Evolutionary conservation across 495 filamentous ascomycete genomes (phyloP).

Genomic region (Aspergillus ellipticus): DNA sequence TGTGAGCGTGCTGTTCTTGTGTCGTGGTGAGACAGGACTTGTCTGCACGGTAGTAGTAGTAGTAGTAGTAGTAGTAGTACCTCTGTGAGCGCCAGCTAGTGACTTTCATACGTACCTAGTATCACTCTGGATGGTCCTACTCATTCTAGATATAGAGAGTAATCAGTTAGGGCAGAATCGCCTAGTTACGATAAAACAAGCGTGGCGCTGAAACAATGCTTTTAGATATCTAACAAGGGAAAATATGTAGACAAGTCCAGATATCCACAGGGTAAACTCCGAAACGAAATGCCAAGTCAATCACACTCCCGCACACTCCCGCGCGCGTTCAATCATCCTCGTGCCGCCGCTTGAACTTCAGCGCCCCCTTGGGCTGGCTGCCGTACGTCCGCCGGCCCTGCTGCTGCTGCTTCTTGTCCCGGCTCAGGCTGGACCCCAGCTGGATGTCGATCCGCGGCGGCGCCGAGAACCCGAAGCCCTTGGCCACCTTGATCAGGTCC

Average conservation of each 20-base stretch:
- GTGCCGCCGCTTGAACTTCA: slow-evolving; percentile 44
- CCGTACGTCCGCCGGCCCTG: slow-evolving; percentile 78
- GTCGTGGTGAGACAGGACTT: too few relatives aligned
- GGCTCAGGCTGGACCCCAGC: slow-evolving; percentile 78
- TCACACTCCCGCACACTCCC: slow-evolving; percentile 6
- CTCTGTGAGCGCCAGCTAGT: too few relatives aligned
- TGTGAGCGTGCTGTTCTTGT: too few relatives aligned
- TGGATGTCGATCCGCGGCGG: slow-evolving; percentile 91
- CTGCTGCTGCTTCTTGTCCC: slow-evolving; percentile 76
- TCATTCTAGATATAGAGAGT: background rate
- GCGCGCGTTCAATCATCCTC: slow-evolving; percentile 9
- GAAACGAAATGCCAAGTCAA: slow-evolving; percentile 10
- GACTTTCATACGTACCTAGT: too few relatives aligned
- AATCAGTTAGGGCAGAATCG: background rate
- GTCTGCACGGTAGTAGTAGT: too few relatives aligned
- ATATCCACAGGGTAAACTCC: slow-evolving; percentile 12
- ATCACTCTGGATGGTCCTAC: too few relatives aligned
- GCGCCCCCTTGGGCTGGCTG: slow-evolving; percentile 51
- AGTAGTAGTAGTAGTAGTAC: too few relatives aligned
- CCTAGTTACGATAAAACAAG: background rate
- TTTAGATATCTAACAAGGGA: slow-evolving; percentile 1
- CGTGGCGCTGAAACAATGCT: background rate
- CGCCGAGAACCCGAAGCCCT: slow-evolving; percentile 83
- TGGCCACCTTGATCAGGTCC: slow-evolving; percentile 89
- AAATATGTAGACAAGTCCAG: slow-evolving; percentile 6